These are phyloP conservation scores for Picochlorum costavermella DNA, from an alignment of 139 green algal species.

Conservation along the genomic window DNA sequence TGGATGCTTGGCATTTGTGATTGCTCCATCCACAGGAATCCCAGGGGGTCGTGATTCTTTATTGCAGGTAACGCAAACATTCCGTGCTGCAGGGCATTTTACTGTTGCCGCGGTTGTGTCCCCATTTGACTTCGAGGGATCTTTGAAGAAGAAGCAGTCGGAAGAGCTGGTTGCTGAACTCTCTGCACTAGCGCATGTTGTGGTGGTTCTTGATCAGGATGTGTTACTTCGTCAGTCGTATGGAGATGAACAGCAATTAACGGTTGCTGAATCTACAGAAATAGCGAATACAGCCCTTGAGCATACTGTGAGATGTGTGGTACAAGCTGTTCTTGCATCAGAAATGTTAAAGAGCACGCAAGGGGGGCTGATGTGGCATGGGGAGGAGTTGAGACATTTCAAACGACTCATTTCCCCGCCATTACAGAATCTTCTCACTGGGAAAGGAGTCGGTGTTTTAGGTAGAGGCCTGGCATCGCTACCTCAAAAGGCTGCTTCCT, in stretches of 20 bases:
- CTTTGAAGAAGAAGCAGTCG: slow-evolving; percentile 45
- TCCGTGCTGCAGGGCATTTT: slow-evolving; percentile 60
- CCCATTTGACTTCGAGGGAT: slow-evolving; percentile 72
- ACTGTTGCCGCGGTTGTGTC: slow-evolving; percentile 55
- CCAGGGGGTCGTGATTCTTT: slow-evolving; percentile 43
- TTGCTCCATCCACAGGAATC: slow-evolving; percentile 40
- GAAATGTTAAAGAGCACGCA: slow-evolving; percentile 52
- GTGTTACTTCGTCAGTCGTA: slow-evolving; percentile 25
- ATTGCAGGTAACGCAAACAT: slow-evolving; percentile 48
- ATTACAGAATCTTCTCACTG: slow-evolving; percentile 32
- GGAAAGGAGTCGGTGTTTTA: slow-evolving; percentile 37
- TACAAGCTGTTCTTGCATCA: slow-evolving; percentile 54
- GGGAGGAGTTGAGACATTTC: slow-evolving; percentile 56
- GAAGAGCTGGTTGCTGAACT: slow-evolving; percentile 48
- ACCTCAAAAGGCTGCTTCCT: slow-evolving; percentile 32
- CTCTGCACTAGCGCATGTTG: slow-evolving; percentile 50
- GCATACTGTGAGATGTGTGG: slow-evolving; percentile 54
- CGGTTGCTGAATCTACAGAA: slow-evolving; percentile 55
- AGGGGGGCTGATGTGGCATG: slow-evolving; percentile 66
- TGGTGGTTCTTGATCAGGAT: slow-evolving; percentile 45
- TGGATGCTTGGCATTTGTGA: slow-evolving; percentile 49
- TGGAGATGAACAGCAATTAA: slow-evolving; percentile 42
- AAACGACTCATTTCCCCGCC: slow-evolving; percentile 60
- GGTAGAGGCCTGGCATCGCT: slow-evolving; percentile 55
- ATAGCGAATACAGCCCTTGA: slow-evolving; percentile 77